These are phyloP conservation scores for Oemleria cerasiformis DNA, from an alignment of 306 rosid genomes.

Conservation along the genomic window DNA sequence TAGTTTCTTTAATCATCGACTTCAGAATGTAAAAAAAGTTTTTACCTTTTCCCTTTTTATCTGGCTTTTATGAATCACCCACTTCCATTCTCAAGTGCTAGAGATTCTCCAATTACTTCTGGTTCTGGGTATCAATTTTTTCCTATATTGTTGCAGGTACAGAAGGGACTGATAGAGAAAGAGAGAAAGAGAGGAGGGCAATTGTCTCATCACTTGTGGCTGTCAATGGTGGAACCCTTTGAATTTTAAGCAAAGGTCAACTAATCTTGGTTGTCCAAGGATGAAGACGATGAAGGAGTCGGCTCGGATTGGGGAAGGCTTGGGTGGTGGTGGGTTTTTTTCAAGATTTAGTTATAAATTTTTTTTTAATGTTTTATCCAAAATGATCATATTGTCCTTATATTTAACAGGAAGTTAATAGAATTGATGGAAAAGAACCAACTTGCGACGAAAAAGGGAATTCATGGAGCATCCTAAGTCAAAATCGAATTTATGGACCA, in stretches of 20 bases:
- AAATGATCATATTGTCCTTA: too few relatives aligned
- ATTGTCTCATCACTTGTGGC: conserved; percentile 21
- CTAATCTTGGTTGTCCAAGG: too few relatives aligned
- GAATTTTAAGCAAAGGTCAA: conserved; percentile 30
- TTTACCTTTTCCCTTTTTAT: conserved; percentile 21
- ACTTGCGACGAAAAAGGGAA: too few relatives aligned
- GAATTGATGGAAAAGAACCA: too few relatives aligned
- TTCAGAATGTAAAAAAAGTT: conserved; percentile 23
- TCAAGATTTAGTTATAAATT: too few relatives aligned
- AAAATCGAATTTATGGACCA: too few relatives aligned
- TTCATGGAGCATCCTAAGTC: too few relatives aligned
- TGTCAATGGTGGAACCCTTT: conserved; percentile 25
- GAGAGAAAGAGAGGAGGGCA: conserved; percentile 8
- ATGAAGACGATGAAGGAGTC: too few relatives aligned
- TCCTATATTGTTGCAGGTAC: conserved; percentile 19
- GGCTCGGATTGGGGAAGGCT: too few relatives aligned
- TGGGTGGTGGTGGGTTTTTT: too few relatives aligned
- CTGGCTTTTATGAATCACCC: conserved; percentile 3
- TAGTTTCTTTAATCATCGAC: conserved; percentile 37
- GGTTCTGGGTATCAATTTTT: conserved; percentile 14
- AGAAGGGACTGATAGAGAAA: conserved; percentile 8
- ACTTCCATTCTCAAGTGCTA: neutral
- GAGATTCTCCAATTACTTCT: neutral
- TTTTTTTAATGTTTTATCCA: too few relatives aligned
- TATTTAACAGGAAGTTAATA: too few relatives aligned